Base-by-base conservation (phyloP, 148 eudicot genomes). In the Linanthus parryae region DNA sequence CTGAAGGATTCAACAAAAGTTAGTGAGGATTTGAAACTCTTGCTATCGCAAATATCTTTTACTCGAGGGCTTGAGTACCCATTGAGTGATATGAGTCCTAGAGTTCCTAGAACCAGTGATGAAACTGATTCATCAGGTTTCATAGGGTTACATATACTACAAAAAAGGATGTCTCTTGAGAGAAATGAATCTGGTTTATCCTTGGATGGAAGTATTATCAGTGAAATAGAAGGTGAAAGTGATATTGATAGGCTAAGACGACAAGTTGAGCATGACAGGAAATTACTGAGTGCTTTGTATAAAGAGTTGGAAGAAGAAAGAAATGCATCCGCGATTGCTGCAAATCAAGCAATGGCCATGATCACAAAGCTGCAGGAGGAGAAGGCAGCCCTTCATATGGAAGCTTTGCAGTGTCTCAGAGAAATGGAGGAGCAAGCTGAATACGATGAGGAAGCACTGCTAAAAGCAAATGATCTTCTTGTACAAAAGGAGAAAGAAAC, bases 371-470 rank as follows among this genome's bases (percentile, higher is more conserved):
- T 94, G 28, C 99, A 94, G 65, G 96, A 94, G 61, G 99, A 94
- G 71, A 94, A 94, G 67, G 88, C 99, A 4, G 70, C 99, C 20
- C 59, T 94, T 2, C 80, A 88, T 52, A 88, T 85, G 94, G 99
- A 94, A 79, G 95, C 99, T 42, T 73, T 84, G 54, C 99, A 94
- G n/a, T 81, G 68, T 41, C 47, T 88, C 25, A 75, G 99, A 67
- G 79, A 88, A 91, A 82, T 88, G 99, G 99, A 94, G 70, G 99
- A 94, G 68, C 95, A 88, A 78, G 91, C 91, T 11, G 96, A 94
- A 60, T 94, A 84, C 47, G 99, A 88, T 37, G 63, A 50, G 43
- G 95, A 94, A 66, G 96, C 85, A 8, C 74, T 94, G 33, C 88
- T 88, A 43, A 82, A 76, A 46, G 72, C 82, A 46, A 82, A 77